phyloP scores from a whole-genome alignment of 768 basidiomycete genomes.

The Suillus sp. region DNA sequence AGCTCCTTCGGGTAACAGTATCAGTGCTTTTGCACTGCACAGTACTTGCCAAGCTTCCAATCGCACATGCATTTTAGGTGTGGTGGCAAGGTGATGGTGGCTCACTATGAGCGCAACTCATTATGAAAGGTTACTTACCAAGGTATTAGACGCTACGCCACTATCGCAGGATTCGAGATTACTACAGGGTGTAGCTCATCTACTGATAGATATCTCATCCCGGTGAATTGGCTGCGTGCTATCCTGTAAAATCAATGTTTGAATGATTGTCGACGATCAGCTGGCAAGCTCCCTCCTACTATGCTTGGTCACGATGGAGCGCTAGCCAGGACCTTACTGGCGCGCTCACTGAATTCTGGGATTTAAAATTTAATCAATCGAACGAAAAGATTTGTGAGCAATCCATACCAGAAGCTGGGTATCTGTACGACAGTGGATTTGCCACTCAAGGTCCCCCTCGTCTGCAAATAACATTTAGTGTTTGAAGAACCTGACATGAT shows the following conservation, averaged over 20 bases:
- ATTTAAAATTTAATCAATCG: background rate
- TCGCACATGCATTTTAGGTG: background rate
- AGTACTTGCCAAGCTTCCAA: background rate
- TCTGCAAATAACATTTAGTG: background rate
- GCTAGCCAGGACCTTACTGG: background rate
- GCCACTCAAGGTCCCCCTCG: background rate
- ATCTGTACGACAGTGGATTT: background rate
- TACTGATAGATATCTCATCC: background rate
- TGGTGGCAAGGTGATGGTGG: conserved; percentile 9
- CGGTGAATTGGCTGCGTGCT: background rate
- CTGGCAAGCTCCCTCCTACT: background rate
- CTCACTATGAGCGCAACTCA: background rate
- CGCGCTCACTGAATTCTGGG: background rate
- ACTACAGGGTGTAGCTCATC: background rate
- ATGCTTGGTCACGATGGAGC: too few species aligned
- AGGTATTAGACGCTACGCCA: background rate
- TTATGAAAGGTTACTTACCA: background rate
- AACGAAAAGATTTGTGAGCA: background rate
- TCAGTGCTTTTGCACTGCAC: background rate
- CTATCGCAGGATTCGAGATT: background rate
- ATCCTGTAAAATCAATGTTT: background rate
- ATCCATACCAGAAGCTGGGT: background rate
- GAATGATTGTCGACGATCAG: background rate
- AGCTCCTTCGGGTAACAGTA: background rate
- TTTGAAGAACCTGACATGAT: background rate